Conservation (phyloP, 306 rosid species). For the Dalbergia oliveri region DNA sequence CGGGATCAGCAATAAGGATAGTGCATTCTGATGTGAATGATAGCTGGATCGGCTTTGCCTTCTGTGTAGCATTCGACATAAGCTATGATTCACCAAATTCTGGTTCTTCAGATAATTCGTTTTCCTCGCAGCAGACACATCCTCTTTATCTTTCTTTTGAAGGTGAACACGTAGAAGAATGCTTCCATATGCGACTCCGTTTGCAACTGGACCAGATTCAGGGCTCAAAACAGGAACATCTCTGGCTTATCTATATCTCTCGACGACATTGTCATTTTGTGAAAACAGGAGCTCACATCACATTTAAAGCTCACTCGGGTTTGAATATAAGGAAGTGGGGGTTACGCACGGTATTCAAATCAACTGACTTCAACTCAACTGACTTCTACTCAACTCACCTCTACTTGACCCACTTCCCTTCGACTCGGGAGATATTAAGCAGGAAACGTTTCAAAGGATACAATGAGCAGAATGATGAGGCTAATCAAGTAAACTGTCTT, state of each 20-base stretch:
- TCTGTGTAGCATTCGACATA: background rate
- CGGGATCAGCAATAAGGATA: background rate
- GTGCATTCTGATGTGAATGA: background rate
- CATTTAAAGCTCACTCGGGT: conserved; percentile 3
- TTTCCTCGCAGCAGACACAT: no score
- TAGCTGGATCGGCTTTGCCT: conserved; percentile 34
- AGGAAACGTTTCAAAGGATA: no score
- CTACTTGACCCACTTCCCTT: no score
- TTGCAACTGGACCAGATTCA: no score
- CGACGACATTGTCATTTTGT: conserved; percentile 16
- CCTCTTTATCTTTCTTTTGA: conserved; percentile 35
- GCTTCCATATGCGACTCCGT: background rate
- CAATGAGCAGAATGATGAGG: no score
- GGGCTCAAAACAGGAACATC: no score
- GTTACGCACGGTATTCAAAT: background rate
- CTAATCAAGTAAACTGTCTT: no score
- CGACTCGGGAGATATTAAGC: no score
- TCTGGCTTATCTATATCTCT: conserved; percentile 32
- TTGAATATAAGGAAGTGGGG: background rate
- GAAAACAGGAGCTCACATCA: conserved; percentile 11
- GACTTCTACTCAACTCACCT: no score
- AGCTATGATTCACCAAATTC: no score
- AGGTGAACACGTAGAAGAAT: conserved; percentile 16
- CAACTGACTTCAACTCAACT: no score
- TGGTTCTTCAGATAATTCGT: background rate